Percentiles rank a stretch among this genome's conserved stretches.
These are phyloP conservation scores for Trypethelium eluteriae DNA, from an alignment of 495 filamentous ascomycete species.

Conservation along the genomic window DNA sequence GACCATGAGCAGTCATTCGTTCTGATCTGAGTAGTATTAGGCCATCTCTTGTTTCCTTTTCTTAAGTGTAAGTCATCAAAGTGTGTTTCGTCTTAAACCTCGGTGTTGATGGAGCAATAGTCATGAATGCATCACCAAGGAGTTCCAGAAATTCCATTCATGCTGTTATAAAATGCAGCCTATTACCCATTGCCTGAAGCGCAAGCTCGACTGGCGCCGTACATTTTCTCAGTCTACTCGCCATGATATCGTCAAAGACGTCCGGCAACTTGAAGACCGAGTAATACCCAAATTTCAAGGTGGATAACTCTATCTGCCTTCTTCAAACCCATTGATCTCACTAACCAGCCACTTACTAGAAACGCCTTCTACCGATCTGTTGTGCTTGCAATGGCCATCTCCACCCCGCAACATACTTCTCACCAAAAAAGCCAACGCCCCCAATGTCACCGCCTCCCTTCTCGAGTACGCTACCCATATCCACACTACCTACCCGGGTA, in stretches of 20 bases:
- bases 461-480: constrained; percentile 79
- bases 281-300: constrained; percentile 49
- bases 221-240: constrained; percentile 41
- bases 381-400: constrained; percentile 80
- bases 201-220: not conserved
- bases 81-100: not conserved
- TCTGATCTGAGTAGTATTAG: too few relatives aligned
- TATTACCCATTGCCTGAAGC: not conserved
- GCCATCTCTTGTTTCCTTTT: too few relatives aligned
- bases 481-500: constrained; percentile 66
- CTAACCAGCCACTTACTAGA: constrained; percentile 37
- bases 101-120: not conserved
- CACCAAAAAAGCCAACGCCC: constrained; percentile 74
- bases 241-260: constrained; percentile 43
- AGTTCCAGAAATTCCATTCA: not conserved
- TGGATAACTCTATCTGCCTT: constrained; percentile 25
- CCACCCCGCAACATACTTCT: constrained; percentile 86
- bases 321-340: not conserved
- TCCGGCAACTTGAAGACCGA: constrained; percentile 46
- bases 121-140: not conserved
- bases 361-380: constrained; percentile 52
- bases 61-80: not conserved
- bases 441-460: constrained; percentile 61
- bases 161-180: not conserved
- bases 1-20: too few relatives aligned